A percentile compares a stretch with the other conserved stretches of the same genome.
These are phyloP conservation scores for Globisporangium heterothallicum DNA, from an alignment of 352 stramenopile genomes.

Conservation along the genomic window DNA sequence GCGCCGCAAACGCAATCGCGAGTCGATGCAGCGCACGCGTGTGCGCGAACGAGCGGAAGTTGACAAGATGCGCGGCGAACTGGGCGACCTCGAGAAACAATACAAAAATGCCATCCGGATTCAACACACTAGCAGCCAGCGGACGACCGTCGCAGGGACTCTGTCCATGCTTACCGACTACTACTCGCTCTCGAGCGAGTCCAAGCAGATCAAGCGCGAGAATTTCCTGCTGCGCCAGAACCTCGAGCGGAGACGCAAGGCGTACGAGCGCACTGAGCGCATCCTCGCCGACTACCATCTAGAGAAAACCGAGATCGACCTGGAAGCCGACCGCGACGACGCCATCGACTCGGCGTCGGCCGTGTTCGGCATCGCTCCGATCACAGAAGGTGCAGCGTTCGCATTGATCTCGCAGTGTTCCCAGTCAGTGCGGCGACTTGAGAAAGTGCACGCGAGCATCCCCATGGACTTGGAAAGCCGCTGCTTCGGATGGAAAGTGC, in stretches of 20 bases:
- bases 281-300: conserved; percentile 35
- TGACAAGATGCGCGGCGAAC: conserved; percentile 22
- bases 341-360: not conserved
- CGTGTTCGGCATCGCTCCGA: conserved; percentile 10
- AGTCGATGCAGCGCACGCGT: conserved; percentile 40
- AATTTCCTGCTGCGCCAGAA: conserved; percentile 37
- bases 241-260: conserved; percentile 27
- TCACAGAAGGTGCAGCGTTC: conserved; percentile 24
- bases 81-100: conserved; percentile 33
- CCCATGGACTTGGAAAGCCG: conserved; percentile 12
- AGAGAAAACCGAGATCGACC: conserved; percentile 22
- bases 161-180: conserved; percentile 25
- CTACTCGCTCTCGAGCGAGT: conserved; percentile 24
- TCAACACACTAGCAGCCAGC: too few species aligned
- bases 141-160: too few species aligned
- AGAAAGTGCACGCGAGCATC: conserved; percentile 3
- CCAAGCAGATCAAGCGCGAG: conserved; percentile 28
- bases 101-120: conserved; percentile 21
- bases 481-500: conserved; percentile 35
- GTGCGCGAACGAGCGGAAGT: conserved; percentile 29
- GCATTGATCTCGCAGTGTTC: conserved; percentile 27
- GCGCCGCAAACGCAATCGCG: conserved; percentile 33
- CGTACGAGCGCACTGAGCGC: conserved; percentile 36
- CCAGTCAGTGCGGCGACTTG: conserved; percentile 20
- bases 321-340: not conserved